Conservation (phyloP, 2,329 filamentous ascomycete species). For the Diplodia intermedia region DNA sequence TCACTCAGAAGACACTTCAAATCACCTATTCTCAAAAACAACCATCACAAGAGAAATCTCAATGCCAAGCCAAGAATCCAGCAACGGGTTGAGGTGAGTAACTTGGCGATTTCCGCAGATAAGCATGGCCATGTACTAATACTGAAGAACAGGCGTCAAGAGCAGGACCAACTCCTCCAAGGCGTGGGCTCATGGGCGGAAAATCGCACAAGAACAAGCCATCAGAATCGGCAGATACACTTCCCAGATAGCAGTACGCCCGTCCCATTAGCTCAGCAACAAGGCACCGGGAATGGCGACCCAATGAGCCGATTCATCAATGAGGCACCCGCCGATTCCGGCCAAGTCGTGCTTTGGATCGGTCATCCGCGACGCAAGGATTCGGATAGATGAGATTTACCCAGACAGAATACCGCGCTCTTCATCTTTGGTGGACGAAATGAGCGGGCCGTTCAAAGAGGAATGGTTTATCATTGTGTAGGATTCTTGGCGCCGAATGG, state of each 20-base stretch:
- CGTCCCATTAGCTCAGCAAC: not conserved
- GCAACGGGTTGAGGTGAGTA: not conserved
- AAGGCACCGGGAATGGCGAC: not conserved
- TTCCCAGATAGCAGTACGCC: not conserved
- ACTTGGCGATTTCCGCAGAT: no score
- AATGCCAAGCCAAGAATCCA: not conserved
- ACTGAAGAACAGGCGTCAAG: not conserved
- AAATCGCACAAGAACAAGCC: not conserved
- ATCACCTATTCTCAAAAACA: not conserved
- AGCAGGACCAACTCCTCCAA: not conserved
- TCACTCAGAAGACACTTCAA: not conserved
- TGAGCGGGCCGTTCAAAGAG: not conserved
- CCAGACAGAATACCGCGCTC: not conserved
- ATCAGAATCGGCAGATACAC: not conserved
- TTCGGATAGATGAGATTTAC: not conserved
- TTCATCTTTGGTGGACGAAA: not conserved
- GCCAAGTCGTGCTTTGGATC: not conserved
- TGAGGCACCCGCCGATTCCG: not conserved
- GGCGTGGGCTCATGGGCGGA: not conserved
- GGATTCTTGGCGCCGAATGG: no score
- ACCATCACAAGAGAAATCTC: not conserved
- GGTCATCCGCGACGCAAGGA: not conserved
- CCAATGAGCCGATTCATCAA: slow-evolving; percentile 2
- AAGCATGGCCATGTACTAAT: not conserved
- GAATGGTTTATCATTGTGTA: not conserved